Conservation (phyloP, 176 grass and related monocot genomes). For the Oryza longistaminata region DNA sequence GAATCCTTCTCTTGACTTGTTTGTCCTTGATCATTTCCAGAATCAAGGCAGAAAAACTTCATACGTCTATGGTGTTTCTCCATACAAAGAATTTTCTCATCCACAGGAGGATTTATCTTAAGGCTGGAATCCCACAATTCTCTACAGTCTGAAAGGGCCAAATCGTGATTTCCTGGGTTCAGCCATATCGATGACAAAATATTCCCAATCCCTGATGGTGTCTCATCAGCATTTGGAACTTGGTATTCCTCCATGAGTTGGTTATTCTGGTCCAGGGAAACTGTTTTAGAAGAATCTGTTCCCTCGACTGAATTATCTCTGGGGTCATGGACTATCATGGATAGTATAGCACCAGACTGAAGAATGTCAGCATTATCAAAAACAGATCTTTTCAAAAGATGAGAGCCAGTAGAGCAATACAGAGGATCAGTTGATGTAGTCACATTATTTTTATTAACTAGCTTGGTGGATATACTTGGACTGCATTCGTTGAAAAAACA, state of each 20-base stretch:
- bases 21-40: slow-evolving; percentile 41
- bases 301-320: slow-evolving; percentile 48
- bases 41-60: slow-evolving; percentile 65
- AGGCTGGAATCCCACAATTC: slow-evolving; percentile 63
- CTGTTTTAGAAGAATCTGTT: slow-evolving; percentile 19
- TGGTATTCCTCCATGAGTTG: slow-evolving; percentile 40
- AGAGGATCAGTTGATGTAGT: slow-evolving; percentile 25
- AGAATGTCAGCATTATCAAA: slow-evolving; percentile 53
- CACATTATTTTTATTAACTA: slow-evolving; percentile 32
- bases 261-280: slow-evolving; percentile 37
- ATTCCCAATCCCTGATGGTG: slow-evolving; percentile 16
- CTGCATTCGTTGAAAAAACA: slow-evolving; percentile 23
- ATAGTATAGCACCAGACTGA: slow-evolving; percentile 60
- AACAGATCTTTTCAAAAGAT: slow-evolving; percentile 41
- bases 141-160: slow-evolving; percentile 48
- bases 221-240: slow-evolving; percentile 32
- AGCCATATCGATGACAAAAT: slow-evolving; percentile 40
- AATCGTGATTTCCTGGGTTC: slow-evolving; percentile 49
- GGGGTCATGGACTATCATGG: slow-evolving; percentile 77
- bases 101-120: slow-evolving; percentile 61
- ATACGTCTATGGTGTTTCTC: slow-evolving; percentile 63
- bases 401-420: slow-evolving; percentile 30
- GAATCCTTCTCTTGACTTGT: slow-evolving; percentile 51
- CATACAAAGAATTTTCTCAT: slow-evolving; percentile 64
- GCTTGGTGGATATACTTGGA: slow-evolving; percentile 35